Evolutionary conservation across 75 land plant genomes (phyloP).

Genomic region (Picea glauca): DNA sequence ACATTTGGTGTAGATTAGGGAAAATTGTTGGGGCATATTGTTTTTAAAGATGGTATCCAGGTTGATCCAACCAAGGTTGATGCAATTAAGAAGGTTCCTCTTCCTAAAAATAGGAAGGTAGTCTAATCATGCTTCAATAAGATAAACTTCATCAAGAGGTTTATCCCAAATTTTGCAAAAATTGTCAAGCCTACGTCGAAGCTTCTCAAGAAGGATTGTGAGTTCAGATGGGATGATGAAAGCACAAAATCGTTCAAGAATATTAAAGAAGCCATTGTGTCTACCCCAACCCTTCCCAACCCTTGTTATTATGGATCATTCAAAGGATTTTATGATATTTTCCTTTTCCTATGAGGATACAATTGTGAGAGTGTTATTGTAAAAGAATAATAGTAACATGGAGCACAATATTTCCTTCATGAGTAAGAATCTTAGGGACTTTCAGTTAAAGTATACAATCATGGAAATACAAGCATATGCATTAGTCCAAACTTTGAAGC

Average conservation of each 20-base stretch:
- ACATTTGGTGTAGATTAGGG: not conserved
- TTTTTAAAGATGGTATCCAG: not conserved
- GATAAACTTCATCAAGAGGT: not conserved
- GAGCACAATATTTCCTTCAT: not conserved
- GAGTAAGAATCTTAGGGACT: not conserved
- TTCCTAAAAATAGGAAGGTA: not conserved
- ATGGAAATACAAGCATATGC: not conserved
- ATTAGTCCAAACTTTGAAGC: not conserved
- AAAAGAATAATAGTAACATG: not conserved
- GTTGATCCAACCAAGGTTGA: not conserved
- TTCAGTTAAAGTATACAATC: not conserved
- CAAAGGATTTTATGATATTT: not conserved
- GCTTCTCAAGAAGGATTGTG: not conserved
- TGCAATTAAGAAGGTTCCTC: not conserved
- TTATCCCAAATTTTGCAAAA: not conserved
- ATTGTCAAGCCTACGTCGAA: not conserved
- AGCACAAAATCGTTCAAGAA: not conserved
- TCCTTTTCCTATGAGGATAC: too few relatives aligned
- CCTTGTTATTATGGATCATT: not conserved
- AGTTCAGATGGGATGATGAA: not conserved
- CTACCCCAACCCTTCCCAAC: not conserved
- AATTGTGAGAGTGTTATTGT: not conserved
- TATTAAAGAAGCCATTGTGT: not conserved
- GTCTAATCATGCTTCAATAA: not conserved
- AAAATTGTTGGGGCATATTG: not conserved